phyloP scores from a whole-genome alignment of 2,329 filamentous ascomycete species.

The Fusarium sulawesiense region DNA sequence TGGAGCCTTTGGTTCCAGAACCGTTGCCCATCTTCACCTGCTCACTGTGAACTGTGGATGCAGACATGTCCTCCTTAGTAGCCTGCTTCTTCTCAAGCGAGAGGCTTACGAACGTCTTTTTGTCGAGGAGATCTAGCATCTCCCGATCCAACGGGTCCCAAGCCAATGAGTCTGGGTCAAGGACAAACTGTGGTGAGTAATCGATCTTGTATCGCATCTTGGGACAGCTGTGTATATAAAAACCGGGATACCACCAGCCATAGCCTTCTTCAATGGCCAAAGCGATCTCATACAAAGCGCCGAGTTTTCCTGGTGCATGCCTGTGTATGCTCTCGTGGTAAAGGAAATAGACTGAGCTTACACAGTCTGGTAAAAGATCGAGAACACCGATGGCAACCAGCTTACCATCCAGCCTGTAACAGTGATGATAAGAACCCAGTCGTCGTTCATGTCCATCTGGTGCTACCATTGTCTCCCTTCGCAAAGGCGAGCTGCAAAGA shows the following conservation, averaged over 20 bases:
- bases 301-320: slow-evolving; percentile 79
- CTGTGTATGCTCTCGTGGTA: slow-evolving; percentile 80
- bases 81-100: slow-evolving; percentile 49
- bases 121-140: slow-evolving; percentile 62
- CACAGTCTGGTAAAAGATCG: slow-evolving; percentile 79
- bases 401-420: slow-evolving; percentile 80
- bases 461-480: slow-evolving; percentile 55
- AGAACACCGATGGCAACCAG: slow-evolving; percentile 81
- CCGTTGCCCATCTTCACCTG: slow-evolving; percentile 8
- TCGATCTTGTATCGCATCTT: slow-evolving; percentile 91
- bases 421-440: slow-evolving; percentile 83
- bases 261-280: slow-evolving; percentile 77
- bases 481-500: slow-evolving; percentile 77
- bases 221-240: slow-evolving; percentile 82
- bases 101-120: slow-evolving; percentile 67
- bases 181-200: slow-evolving; percentile 78
- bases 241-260: slow-evolving; percentile 82
- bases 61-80: background rate
- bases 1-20: background rate
- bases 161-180: slow-evolving; percentile 73
- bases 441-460: slow-evolving; percentile 63
- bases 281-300: slow-evolving; percentile 78
- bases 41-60: background rate
- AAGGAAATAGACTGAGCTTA: slow-evolving; percentile 86
- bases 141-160: slow-evolving; percentile 71